Base-by-base conservation (phyloP, 768 basidiomycete species). In the Serendipita sp. region DNA sequence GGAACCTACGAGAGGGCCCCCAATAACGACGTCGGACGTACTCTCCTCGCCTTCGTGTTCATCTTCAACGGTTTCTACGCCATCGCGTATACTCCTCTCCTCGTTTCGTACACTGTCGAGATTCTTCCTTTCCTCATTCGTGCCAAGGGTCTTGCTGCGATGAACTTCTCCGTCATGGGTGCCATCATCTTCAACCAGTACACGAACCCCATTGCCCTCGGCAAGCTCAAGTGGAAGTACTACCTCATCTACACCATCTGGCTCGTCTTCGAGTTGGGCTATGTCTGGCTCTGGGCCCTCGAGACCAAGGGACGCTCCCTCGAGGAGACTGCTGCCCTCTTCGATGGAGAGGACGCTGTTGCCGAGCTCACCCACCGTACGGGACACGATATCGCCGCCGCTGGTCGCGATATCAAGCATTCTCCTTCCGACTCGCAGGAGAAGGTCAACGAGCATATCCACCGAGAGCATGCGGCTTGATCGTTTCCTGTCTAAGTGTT, bases 101-200 rank as follows among this genome's bases (percentile, higher is more conserved):
- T 91, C 68, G 85, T 91, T 64, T 82, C 86, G 0, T 92, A 93
- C 76, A 88, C 89, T 48, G 80, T 92, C 67, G 92, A 95, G 74
- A 93, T 94, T 74, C 76, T 93, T 63, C 91, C 91, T 3, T 91
- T 80, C 76, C 74, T 76, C 34, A 77, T 93, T 64, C 89, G 91
- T 72, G 89, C 89, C 68, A 92, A 91, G 78, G 88, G 90, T 63
- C 84, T 89, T 77, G 86, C 80, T 67, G 70, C 91, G 64, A 88
- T 91, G 79, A 87, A 83, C 74, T 86, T 92, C 72, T 75, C 81
- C 65, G 81, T 89, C 71, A 88, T 87, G 11, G 68, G 86, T 64
- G 80, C 89, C 3, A 83, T 92, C 68, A 87, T 94, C 73, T 89
- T 94, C 75, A 91, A 91, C 72, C 89, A 90, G 74, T 89, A 91